phyloP scores from a whole-genome alignment of 169 alveolate genomes.

The Plasmodium billcollinsi region DNA sequence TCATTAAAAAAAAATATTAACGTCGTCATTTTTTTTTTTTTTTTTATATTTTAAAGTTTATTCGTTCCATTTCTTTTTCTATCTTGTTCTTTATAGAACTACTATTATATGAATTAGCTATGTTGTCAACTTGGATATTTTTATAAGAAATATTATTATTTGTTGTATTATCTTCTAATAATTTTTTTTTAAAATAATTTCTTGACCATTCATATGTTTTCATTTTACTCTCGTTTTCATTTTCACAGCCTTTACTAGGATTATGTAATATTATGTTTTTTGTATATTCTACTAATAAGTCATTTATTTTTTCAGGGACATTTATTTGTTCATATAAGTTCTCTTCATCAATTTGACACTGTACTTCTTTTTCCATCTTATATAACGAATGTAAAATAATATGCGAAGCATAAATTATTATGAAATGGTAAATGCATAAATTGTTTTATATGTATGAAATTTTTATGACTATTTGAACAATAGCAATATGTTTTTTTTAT shows the following conservation, averaged over 20 bases:
- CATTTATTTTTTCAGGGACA: slow-evolving; percentile 49
- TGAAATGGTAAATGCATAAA: background rate
- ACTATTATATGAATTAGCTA: background rate
- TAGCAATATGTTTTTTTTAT: too few species aligned
- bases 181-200: slow-evolving; percentile 54
- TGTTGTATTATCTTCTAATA: slow-evolving; percentile 32
- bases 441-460: too few species aligned
- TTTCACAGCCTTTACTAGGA: slow-evolving; percentile 20
- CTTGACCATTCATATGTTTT: slow-evolving; percentile 61
- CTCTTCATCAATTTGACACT: slow-evolving; percentile 58
- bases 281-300: slow-evolving; percentile 39
- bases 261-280: slow-evolving; percentile 40
- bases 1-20: background rate
- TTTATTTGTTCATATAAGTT: slow-evolving; percentile 48
- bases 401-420: background rate
- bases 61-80: slow-evolving; percentile 60
- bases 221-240: slow-evolving; percentile 39
- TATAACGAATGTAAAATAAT: background rate
- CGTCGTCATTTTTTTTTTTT: slow-evolving; percentile 1
- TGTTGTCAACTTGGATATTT: background rate
- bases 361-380: slow-evolving; percentile 54
- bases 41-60: slow-evolving; percentile 31
- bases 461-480: too few species aligned
- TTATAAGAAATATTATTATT: background rate
- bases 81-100: slow-evolving; percentile 41